phyloP scores from a whole-genome alignment of 139 green algal genomes.

The Raphidocelis subcapitata region DNA sequence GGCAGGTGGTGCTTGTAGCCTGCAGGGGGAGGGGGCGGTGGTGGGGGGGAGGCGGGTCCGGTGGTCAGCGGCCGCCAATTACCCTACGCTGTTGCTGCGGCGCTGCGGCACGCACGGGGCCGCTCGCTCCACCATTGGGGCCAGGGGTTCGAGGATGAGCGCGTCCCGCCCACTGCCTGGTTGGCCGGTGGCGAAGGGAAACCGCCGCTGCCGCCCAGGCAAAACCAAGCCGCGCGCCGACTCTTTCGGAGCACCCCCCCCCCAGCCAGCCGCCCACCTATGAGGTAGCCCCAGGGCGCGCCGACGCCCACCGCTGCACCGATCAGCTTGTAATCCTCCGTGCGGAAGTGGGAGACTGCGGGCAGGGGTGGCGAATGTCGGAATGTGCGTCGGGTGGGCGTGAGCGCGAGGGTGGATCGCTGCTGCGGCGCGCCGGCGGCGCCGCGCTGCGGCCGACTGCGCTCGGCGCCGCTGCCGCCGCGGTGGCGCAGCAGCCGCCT shows the following conservation, averaged over 20 bases:
- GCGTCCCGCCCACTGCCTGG: no score
- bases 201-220: no score
- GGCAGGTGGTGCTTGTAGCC: slow-evolving; percentile 11
- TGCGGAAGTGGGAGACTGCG: slow-evolving; percentile 8
- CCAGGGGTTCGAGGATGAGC: background rate
- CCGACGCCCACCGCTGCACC: background rate
- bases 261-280: slow-evolving; percentile 1
- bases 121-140: background rate
- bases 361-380: no score
- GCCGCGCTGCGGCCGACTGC: no score
- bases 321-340: slow-evolving; percentile 20
- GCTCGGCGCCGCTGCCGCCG: no score
- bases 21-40: background rate
- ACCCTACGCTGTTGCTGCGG: background rate
- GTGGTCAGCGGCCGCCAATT: background rate
- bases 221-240: no score
- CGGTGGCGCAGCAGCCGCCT: no score
- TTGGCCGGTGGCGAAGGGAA: no score
- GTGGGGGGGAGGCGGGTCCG: background rate
- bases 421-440: no score
- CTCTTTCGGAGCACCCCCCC: no score
- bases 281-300: slow-evolving; percentile 17
- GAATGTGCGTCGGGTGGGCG: no score
- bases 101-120: background rate
- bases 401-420: background rate